phyloP scores from a whole-genome alignment of 2,329 filamentous ascomycete species.

The Epicoccum nigrum region DNA sequence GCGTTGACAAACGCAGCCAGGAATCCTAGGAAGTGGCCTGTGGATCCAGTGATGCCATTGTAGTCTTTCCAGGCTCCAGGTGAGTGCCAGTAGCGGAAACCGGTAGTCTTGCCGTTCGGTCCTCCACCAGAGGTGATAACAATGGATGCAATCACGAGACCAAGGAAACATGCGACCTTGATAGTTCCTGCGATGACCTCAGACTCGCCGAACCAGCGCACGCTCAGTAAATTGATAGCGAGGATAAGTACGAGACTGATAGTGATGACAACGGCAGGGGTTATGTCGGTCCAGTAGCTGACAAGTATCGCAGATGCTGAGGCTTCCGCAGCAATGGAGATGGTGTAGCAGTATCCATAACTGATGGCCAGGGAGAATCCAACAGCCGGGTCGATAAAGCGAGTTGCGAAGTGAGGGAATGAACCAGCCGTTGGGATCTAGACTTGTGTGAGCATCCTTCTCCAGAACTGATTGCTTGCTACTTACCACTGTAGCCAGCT shows the following conservation, averaged over 20 bases:
- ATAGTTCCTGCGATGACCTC: slow-evolving; percentile 54
- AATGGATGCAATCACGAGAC: slow-evolving; percentile 29
- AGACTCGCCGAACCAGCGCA: slow-evolving; percentile 58
- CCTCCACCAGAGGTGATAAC: slow-evolving; percentile 50
- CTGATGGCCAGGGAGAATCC: slow-evolving; percentile 58
- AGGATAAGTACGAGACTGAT: slow-evolving; percentile 60
- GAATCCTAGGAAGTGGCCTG: slow-evolving; percentile 61
- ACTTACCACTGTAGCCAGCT: slow-evolving; percentile 58
- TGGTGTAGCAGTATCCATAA: slow-evolving; percentile 55
- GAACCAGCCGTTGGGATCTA: slow-evolving; percentile 54
- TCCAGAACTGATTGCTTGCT: neutral
- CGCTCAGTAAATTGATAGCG: slow-evolving; percentile 58
- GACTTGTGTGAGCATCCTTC: slow-evolving; percentile 2
- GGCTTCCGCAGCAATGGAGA: slow-evolving; percentile 57
- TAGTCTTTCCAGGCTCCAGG: slow-evolving; percentile 71
- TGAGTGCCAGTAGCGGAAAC: slow-evolving; percentile 70
- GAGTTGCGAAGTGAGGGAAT: slow-evolving; percentile 66
- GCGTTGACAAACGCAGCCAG: slow-evolving; percentile 58
- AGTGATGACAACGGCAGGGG: slow-evolving; percentile 61
- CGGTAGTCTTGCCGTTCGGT: slow-evolving; percentile 63
- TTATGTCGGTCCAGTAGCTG: slow-evolving; percentile 53
- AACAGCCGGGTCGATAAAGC: slow-evolving; percentile 67
- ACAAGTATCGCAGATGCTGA: slow-evolving; percentile 49
- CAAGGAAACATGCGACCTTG: slow-evolving; percentile 47
- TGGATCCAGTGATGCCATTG: slow-evolving; percentile 58